Evolutionary conservation across 305 asterid genomes (phyloP), one percentile per base, ranked within the genome.

Genomic region (Solanum aculeatissimum): DNA sequence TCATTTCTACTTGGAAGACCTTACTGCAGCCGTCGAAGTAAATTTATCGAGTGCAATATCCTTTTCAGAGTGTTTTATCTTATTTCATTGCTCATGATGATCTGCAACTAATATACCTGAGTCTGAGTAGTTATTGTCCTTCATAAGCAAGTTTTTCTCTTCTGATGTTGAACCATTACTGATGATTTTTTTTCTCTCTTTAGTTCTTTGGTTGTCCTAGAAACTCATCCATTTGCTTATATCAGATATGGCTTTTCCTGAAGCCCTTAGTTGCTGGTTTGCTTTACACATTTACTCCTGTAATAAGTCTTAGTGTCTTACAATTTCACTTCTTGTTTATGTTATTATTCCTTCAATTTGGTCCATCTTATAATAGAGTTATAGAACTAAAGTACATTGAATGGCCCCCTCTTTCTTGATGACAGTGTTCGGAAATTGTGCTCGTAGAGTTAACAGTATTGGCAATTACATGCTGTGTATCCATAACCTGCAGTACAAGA

Each of bases 1-100:
- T 51, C 99, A 97, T 89, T 97, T 97, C 90, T 95, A 90, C 93
- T 93, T 97, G 93, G 99, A 97, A 92, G 99, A 97, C 92, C 91
- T 97, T 84, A 90, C 95, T 69, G 98, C 98, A 47, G 94, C 94
- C 72, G 98, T 97, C 19, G 98, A 95, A 92, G 92, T 93, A 85
- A 94, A 97, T 91, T 90, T 95, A 85, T 90, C 97, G 47, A 90
- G 89, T 92, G 97, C 99, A 94, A 97, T 97, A 97, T 95, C 99
- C 99, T 95, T 90, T 86, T 51, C 83, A 62, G 68, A 35, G n/a
- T 81, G 45, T 84, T 43, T 84, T 49, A 38, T 80, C 74, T 72
- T 38, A 14, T n/a, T 79, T 45, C 40, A 83, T 54, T 32, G 23
- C 29, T 72, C 83, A 38, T 43, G 82, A 78, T 54, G 35, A 68